Conservation (phyloP, 169 alveolate species). For the Theileria luwenshuni region DNA sequence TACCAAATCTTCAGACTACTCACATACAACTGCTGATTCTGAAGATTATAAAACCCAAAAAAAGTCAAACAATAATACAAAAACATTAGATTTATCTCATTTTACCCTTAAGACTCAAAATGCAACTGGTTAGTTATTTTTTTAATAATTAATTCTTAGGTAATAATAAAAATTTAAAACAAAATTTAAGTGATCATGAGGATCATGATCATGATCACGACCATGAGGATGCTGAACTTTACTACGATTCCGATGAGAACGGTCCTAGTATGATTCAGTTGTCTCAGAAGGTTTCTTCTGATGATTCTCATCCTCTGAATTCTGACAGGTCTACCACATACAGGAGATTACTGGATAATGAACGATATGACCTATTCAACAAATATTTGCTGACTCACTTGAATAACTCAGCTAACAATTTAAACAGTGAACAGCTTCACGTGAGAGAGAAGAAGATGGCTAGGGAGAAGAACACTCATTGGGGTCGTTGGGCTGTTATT, state of each 20-base stretch:
- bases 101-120: background rate
- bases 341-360: slow-evolving; percentile 41
- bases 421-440: slow-evolving; percentile 43
- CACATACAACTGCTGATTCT: too few relatives aligned
- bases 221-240: slow-evolving; percentile 6
- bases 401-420: slow-evolving; percentile 48
- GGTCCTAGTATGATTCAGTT: slow-evolving; percentile 49
- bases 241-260: slow-evolving; percentile 16
- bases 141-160: too few relatives aligned
- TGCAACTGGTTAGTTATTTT: background rate
- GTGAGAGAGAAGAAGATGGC: slow-evolving; percentile 49
- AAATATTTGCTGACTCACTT: slow-evolving; percentile 56
- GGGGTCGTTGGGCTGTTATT: slow-evolving; percentile 81
- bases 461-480: slow-evolving; percentile 42
- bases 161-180: too few relatives aligned
- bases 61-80: too few relatives aligned
- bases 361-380: slow-evolving; percentile 52
- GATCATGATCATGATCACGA: slow-evolving; percentile 8
- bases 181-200: background rate
- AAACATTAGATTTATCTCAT: slow-evolving; percentile 18
- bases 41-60: too few relatives aligned
- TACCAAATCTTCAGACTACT: too few relatives aligned
- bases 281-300: slow-evolving; percentile 22
- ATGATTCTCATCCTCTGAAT: slow-evolving; percentile 39
- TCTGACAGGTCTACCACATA: slow-evolving; percentile 22